Percentiles rank a stretch among this genome's conserved stretches.
Conservation (phyloP, 257 asterid species). For the Solanum phureja region DNA sequence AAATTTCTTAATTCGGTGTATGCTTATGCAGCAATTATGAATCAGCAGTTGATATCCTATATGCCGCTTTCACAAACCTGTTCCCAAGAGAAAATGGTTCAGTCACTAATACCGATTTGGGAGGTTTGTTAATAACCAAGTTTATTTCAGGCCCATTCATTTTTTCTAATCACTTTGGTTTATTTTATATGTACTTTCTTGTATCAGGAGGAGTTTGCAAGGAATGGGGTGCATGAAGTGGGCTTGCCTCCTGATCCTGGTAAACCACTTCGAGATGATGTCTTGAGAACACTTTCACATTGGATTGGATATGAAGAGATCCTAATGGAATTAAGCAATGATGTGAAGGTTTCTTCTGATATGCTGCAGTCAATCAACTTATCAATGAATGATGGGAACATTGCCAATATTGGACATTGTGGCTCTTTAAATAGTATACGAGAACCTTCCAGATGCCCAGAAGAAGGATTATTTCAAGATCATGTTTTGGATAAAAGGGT, state of each 20-base stretch:
- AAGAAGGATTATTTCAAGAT: slow-evolving; percentile 23
- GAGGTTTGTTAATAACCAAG: slow-evolving; percentile 50
- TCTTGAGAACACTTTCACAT: slow-evolving; percentile 51
- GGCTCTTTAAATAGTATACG: slow-evolving; percentile 19
- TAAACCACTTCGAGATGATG: slow-evolving; percentile 67
- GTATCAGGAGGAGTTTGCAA: slow-evolving; percentile 63
- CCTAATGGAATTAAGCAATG: slow-evolving; percentile 26
- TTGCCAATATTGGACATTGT: slow-evolving; percentile 20
- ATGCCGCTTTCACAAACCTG: slow-evolving; percentile 61
- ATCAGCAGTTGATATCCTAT: slow-evolving; percentile 53
- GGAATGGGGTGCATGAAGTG: slow-evolving; percentile 50
- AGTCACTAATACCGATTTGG: slow-evolving; percentile 91
- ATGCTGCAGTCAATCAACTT: slow-evolving; percentile 15
- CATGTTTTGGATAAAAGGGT: slow-evolving; percentile 26
- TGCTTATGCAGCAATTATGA: slow-evolving; percentile 56
- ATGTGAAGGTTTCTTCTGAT: slow-evolving; percentile 23
- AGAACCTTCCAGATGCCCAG: slow-evolving; percentile 20
- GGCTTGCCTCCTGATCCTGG: slow-evolving; percentile 39
- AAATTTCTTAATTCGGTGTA: slow-evolving; percentile 3
- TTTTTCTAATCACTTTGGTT: neutral
- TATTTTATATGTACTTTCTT: slow-evolving; percentile 6
- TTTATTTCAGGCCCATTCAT: neutral
- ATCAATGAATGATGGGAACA: slow-evolving; percentile 21
- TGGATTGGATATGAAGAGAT: slow-evolving; percentile 41
- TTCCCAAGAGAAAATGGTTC: slow-evolving; percentile 76